Evolutionary conservation across 108 stramenopile genomes (phyloP).

Genomic region (Halocafeteria seosinensis): DNA sequence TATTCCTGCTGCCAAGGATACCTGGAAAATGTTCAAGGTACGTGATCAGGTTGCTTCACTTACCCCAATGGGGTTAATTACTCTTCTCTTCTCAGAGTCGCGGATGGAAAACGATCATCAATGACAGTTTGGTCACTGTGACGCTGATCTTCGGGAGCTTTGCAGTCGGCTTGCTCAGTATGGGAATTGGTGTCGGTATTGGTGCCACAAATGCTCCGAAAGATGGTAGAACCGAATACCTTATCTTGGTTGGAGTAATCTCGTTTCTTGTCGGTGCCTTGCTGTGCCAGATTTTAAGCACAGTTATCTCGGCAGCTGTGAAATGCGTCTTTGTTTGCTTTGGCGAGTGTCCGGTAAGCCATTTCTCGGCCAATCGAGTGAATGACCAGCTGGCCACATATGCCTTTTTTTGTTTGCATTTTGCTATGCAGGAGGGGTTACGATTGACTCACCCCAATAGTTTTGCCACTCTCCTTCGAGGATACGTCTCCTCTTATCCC

Average conservation of each 20-base stretch:
- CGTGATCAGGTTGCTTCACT: too few relatives aligned
- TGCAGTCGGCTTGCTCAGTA: not conserved
- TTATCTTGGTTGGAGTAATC: slow-evolving; percentile 14
- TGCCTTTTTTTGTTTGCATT: too few relatives aligned
- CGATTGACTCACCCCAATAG: too few relatives aligned
- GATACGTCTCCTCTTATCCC: too few relatives aligned
- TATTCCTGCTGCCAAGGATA: slow-evolving; percentile 50
- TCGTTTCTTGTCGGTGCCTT: slow-evolving; percentile 45
- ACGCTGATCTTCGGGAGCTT: slow-evolving; percentile 4
- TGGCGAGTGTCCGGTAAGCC: too few relatives aligned
- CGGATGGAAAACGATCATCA: slow-evolving; percentile 24
- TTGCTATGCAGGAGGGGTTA: too few relatives aligned
- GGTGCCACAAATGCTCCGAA: not conserved
- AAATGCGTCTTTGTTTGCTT: slow-evolving; percentile 64
- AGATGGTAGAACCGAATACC: not conserved
- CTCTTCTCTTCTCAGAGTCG: too few relatives aligned
- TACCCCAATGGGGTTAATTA: too few relatives aligned
- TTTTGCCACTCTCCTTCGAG: too few relatives aligned
- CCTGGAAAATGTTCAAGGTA: slow-evolving; percentile 52
- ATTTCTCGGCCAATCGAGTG: too few relatives aligned
- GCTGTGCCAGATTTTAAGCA: slow-evolving; percentile 36
- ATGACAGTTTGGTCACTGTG: slow-evolving; percentile 6
- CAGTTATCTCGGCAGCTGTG: slow-evolving; percentile 44
- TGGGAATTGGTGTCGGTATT: not conserved
- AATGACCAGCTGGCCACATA: too few relatives aligned